A percentile compares a stretch with the other conserved stretches of the same genome.
Conservation (phyloP, 1,284 basidiomycete species). For the Puccinia novopanici region DNA sequence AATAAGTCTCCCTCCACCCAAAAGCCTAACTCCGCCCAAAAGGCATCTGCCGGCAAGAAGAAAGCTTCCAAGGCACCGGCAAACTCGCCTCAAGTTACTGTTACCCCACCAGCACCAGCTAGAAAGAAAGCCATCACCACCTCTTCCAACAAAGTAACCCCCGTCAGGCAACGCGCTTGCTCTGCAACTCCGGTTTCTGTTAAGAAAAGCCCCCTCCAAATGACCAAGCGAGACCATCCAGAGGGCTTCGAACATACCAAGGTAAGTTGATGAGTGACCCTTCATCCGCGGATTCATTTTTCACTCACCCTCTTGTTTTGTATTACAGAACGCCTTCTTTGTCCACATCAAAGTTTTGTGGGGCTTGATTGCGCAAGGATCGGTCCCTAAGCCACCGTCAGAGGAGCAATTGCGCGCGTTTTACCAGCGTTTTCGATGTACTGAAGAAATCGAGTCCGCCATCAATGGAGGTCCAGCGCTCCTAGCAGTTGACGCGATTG, state of each 20-base stretch:
- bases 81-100: not conserved
- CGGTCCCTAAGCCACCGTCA: not conserved
- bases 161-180: too few relatives aligned
- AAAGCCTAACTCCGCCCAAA: not conserved
- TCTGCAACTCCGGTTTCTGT: not conserved
- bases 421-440: not conserved
- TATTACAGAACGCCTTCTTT: constrained; percentile 7
- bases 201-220: too few relatives aligned
- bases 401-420: constrained; percentile 1
- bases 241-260: constrained; percentile 17
- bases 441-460: not conserved
- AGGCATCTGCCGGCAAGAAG: not conserved
- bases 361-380: constrained; percentile 5
- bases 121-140: not conserved
- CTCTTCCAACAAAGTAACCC: not conserved
- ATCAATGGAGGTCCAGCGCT: too few relatives aligned
- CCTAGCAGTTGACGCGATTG: not conserved
- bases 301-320: too few relatives aligned
- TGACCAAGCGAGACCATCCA: constrained; percentile 14
- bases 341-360: constrained; percentile 32
- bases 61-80: not conserved
- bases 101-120: not conserved
- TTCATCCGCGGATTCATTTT: not conserved
- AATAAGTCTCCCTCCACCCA: too few relatives aligned
- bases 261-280: not conserved